phyloP scores from a whole-genome alignment of 2,329 filamentous ascomycete genomes.

The Colletotrichum eremochloae region DNA sequence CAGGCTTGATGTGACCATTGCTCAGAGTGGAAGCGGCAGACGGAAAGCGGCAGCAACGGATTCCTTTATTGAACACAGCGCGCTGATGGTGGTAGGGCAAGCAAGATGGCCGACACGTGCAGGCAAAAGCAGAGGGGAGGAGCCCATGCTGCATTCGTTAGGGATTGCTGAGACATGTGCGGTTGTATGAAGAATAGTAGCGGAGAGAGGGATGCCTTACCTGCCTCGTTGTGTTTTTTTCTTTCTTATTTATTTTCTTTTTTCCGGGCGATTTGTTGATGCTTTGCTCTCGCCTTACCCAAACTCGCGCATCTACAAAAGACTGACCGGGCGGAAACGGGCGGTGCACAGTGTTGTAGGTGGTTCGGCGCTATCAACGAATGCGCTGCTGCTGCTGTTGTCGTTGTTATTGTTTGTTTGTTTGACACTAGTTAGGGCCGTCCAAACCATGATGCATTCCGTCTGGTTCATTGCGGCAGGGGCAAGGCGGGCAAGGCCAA shows the following conservation, averaged over 20 bases:
- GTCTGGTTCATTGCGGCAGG: neutral
- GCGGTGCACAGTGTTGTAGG: neutral
- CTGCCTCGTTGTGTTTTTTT: neutral
- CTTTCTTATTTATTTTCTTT: neutral
- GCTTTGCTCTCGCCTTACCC: neutral
- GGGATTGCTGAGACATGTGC: neutral
- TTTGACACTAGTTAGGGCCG: neutral
- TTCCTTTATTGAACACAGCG: slow-evolving; percentile 3
- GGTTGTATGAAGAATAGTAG: slow-evolving; percentile 11
- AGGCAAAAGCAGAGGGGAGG: neutral
- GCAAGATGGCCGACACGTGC: neutral
- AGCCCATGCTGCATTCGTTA: neutral
- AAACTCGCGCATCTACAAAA: neutral
- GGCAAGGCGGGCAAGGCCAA: neutral
- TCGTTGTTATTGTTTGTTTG: neutral
- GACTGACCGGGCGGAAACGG: neutral
- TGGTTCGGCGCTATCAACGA: neutral
- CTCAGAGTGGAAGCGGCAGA: slow-evolving; percentile 16
- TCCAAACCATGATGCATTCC: slow-evolving; percentile 15
- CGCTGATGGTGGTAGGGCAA: neutral
- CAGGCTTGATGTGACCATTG: slow-evolving; percentile 8
- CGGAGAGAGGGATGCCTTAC: neutral
- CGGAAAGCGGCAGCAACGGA: slow-evolving; percentile 6
- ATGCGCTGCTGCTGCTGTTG: neutral
- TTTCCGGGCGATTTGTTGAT: neutral